phyloP scores from a whole-genome alignment of 2,329 filamentous ascomycete species.

The Aspergillus versicolor region DNA sequence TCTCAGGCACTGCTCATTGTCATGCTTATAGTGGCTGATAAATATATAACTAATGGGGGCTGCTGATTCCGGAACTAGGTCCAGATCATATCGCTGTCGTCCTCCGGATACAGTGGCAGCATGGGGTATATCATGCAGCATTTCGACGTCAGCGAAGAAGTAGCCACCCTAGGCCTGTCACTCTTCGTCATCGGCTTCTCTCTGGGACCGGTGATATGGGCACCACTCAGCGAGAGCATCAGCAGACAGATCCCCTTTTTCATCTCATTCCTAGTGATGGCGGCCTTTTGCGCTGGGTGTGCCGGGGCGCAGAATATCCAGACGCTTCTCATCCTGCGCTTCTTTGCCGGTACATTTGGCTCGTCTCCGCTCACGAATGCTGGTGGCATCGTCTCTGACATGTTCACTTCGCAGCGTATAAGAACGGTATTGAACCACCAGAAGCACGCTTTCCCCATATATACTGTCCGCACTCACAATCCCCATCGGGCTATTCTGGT shows the following conservation, averaged over 20 bases:
- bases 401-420: conserved; percentile 52
- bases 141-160: conserved; percentile 38
- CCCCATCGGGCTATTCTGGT: conserved; percentile 59
- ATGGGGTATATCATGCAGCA: conserved; percentile 33
- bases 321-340: conserved; percentile 63
- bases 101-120: conserved; percentile 44
- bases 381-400: conserved; percentile 62
- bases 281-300: conserved; percentile 61
- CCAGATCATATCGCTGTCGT: conserved; percentile 45
- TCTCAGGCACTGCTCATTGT: too few relatives aligned
- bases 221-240: conserved; percentile 39
- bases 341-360: conserved; percentile 64
- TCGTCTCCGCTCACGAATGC: conserved; percentile 63
- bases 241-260: conserved; percentile 38
- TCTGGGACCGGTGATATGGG: conserved; percentile 48
- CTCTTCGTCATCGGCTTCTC: conserved; percentile 50
- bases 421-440: conserved; percentile 57
- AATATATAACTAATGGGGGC: too few relatives aligned
- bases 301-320: conserved; percentile 58
- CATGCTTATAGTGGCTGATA: too few relatives aligned
- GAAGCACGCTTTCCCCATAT: conserved; percentile 56
- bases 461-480: conserved; percentile 52
- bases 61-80: too few relatives aligned
- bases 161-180: conserved; percentile 45
- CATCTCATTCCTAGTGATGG: conserved; percentile 43